Evolutionary conservation across 306 rosid genomes (phyloP).

Genomic region (Betula pendula): DNA sequence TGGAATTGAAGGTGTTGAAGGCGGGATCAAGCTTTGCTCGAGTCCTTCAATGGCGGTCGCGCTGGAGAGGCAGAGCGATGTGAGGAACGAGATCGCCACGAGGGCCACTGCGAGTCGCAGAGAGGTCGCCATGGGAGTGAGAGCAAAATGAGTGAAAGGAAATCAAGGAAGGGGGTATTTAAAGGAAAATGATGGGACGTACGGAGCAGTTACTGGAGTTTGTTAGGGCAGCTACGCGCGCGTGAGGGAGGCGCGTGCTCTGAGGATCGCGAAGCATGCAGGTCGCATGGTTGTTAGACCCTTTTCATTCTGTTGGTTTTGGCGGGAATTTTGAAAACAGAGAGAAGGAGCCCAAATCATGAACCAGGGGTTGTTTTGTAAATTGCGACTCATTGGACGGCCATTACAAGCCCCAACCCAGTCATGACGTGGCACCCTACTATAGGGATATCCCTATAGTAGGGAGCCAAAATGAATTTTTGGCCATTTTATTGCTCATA

Average conservation of each 20-base stretch:
- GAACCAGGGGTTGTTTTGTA: not conserved
- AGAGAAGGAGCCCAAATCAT: not conserved
- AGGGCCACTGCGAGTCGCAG: constrained; percentile 26
- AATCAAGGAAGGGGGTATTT: constrained; percentile 17
- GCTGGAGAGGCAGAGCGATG: constrained; percentile 19
- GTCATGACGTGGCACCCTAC: too few relatives aligned
- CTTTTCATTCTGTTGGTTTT: constrained; percentile 1
- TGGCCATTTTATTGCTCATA: too few relatives aligned
- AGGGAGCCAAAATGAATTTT: too few relatives aligned
- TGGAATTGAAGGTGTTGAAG: not conserved
- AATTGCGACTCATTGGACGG: not conserved
- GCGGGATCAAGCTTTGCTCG: constrained; percentile 33
- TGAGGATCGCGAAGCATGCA: not conserved
- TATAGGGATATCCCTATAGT: too few relatives aligned
- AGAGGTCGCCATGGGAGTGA: constrained; percentile 40
- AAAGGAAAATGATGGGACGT: not conserved
- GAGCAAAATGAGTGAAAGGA: constrained; percentile 14
- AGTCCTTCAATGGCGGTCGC: constrained; percentile 35
- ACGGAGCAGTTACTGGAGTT: constrained; percentile 22
- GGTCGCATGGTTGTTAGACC: constrained; percentile 22
- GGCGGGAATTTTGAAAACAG: constrained; percentile 13
- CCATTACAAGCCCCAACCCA: not conserved
- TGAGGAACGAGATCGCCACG: constrained; percentile 16
- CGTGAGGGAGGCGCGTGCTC: constrained; percentile 27
- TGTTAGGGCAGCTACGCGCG: constrained; percentile 27